Base-by-base conservation (phyloP, 345 rosid genomes). In the Luvunga scandens region DNA sequence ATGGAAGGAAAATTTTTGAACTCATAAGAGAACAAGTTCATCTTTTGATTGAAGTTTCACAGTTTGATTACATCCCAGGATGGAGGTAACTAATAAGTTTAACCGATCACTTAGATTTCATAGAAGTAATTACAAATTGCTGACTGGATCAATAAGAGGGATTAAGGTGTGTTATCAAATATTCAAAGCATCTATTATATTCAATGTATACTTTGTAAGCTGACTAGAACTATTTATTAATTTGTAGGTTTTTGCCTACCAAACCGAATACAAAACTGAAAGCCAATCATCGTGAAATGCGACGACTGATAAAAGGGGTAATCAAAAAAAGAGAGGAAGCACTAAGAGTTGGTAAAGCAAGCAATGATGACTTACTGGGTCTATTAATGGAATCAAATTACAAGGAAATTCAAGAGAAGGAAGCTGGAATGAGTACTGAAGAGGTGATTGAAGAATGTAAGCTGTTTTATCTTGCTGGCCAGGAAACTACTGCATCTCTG, bases 381-480 rank as follows among this genome's bases (percentile, higher is more conserved):
- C 22, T 87, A 74, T 67, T 89, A 42, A 77, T 87, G 59, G 86
- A 82, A 62, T 86, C 90, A 3, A 89, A 81, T 75, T 62, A 75
- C 22, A 71, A 27, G 60, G 86, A 87, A 74, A 82, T 86, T 55
- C 83, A 81, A 55, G 85, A 84, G 34, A 48, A 66, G 9, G 69
- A 60, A 62, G 69, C 2, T 16, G 86, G 88, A 65, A 78, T 90
- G 83, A 87, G 83, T n/a, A 78, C 70, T 22, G 77, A 84, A 39
- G 86, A 84, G 24, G 83, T 88, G 34, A 87, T 90, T 24, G 94
- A 87, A 66, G 93, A 91, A 60, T 91, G 97, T 75, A 89, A 91
- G 76, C 78, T 87, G 34, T 87, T 92, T 76, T 92, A 91, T 77
- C 77, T 89, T 19, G 93, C 93, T n/a, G 92, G 96, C 34, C 92